Conservation (phyloP, 768 basidiomycete species). For the Rubroboletus satanas region DNA sequence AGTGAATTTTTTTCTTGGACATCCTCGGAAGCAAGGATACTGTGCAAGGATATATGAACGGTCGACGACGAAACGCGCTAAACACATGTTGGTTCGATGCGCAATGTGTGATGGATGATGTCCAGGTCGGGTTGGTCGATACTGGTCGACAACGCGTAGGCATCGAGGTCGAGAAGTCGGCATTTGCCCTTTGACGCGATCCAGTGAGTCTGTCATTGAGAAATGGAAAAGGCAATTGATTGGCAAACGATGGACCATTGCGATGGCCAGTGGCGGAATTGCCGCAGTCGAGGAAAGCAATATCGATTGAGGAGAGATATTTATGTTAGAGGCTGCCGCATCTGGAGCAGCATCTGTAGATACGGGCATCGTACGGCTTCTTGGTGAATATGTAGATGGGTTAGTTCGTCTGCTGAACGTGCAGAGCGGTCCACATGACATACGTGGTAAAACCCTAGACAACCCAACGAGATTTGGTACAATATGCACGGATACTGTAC, state of each 20-base stretch:
- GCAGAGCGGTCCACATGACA: background rate
- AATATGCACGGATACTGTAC: background rate
- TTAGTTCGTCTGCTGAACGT: background rate
- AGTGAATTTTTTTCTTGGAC: background rate
- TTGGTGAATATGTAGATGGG: background rate
- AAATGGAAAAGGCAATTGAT: background rate
- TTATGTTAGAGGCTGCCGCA: background rate
- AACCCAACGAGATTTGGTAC: background rate
- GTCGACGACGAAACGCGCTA: background rate
- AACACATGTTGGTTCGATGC: background rate
- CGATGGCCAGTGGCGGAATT: conserved; percentile 1
- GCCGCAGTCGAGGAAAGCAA: background rate
- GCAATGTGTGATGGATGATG: background rate
- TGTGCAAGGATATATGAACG: background rate
- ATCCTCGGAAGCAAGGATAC: background rate
- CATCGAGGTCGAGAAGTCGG: conserved; percentile 3
- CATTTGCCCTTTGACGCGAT: background rate
- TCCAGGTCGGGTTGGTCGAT: background rate
- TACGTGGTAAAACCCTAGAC: conserved; percentile 2
- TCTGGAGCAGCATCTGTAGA: background rate
- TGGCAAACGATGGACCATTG: background rate
- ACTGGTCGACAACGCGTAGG: conserved; percentile 4
- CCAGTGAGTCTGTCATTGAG: background rate
- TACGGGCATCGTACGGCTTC: background rate
- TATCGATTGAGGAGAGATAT: background rate